These are phyloP conservation scores for Aspergillus viridinutans DNA, from an alignment of 2,329 filamentous ascomycete genomes.

Conservation along the genomic window DNA sequence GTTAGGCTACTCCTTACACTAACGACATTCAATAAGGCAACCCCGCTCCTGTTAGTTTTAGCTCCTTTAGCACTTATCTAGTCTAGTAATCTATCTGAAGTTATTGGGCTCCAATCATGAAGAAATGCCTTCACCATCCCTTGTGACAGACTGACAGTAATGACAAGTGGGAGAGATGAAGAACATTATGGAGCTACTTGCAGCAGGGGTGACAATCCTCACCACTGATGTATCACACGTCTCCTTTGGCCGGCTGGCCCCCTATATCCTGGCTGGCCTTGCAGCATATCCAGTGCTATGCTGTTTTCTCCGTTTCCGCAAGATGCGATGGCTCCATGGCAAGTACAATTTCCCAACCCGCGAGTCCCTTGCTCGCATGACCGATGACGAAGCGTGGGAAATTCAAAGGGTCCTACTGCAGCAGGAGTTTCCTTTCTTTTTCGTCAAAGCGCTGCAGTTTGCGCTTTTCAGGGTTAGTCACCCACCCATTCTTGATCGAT, in stretches of 20 bases:
- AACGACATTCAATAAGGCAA: not conserved
- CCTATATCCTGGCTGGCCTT: conserved; percentile 19
- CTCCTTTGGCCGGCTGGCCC: conserved; percentile 15
- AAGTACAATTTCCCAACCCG: conserved; percentile 45
- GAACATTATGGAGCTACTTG: not conserved
- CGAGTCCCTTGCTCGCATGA: conserved; percentile 50
- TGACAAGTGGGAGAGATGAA: not conserved
- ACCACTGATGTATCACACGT: not conserved
- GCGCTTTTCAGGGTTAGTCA: conserved; percentile 52
- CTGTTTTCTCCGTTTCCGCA: conserved; percentile 27
- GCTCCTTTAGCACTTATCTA: not conserved
- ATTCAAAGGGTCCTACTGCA: conserved; percentile 46
- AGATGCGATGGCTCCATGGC: conserved; percentile 35
- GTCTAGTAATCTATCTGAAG: not conserved
- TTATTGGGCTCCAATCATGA: not conserved
- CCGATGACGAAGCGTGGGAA: conserved; percentile 48
- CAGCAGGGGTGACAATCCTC: not conserved
- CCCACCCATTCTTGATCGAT: not conserved
- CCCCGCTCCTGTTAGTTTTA: too few relatives aligned
- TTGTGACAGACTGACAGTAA: not conserved
- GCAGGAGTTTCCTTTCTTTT: conserved; percentile 55
- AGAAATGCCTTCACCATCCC: not conserved
- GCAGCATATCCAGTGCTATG: conserved; percentile 26
- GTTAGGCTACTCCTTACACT: too few relatives aligned
- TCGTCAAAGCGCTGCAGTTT: conserved; percentile 52